Evolutionary conservation across 2,329 filamentous ascomycete genomes (phyloP), one percentile per base, ranked within the genome.

Genomic region (Cercospora nicotianae): DNA sequence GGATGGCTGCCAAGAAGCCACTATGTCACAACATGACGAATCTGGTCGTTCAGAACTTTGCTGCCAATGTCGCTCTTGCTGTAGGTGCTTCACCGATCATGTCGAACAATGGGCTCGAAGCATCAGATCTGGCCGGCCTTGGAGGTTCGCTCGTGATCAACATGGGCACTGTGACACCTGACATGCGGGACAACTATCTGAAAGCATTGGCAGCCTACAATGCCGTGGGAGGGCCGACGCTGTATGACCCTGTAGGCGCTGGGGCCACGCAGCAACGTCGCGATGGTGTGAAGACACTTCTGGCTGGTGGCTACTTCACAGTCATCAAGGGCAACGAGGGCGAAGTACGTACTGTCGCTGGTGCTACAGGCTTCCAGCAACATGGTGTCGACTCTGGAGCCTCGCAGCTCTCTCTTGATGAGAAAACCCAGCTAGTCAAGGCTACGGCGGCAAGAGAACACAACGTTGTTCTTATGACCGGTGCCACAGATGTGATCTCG

Each of bases 1-100:
- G 84, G 5, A 86, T 97, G 59, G 87, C 87, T 5, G 78, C 83
- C 2, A 83, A 81, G 53, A 89, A 87, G 66, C 93, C 94, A 0
- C 84, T 98, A 23, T 71, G 69, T 61, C 94, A 98, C 81, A 97
- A 97, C 81, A 98, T 98, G 92, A 98, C 95, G 63, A 98, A 98
- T 78, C 85, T 94, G 63, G 94, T 98, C 0, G 94, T 97, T 23
- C 93, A 97, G 76, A 97, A 97, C 81, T 91, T 98, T 75, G 92
- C 94, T 16, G 94, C 95, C 63, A 97, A 96, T 76, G 90, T 97
- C 3, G 93, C 92, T 45, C 85, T 97, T 16, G 88, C 90, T 36
- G 85, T 96, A 63, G 94, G 94, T 39, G 91, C 91, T 12, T 95
- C 91, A 20, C 94, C 94, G 45, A 97, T 97, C 79, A 98, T 98